phyloP scores from a whole-genome alignment of 2,329 filamentous ascomycete genomes.

The Fusarium pseudocircinatum region DNA sequence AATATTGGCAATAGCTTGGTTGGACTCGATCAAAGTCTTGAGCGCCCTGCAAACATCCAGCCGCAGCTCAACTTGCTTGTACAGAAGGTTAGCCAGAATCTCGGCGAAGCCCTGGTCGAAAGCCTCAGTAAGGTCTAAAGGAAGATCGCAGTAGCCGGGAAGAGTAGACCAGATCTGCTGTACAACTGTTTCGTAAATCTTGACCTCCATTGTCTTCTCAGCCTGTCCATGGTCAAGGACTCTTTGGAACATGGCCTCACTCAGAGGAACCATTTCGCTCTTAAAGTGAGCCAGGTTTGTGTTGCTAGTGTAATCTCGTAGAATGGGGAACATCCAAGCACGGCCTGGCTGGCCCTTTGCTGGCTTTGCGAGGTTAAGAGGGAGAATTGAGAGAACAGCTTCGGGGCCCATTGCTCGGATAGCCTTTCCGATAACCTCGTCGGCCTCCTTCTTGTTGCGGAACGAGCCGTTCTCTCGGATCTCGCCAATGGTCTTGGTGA shows the following conservation, averaged over 20 bases:
- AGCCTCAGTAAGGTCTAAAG: constrained; percentile 77
- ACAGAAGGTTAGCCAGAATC: constrained; percentile 88
- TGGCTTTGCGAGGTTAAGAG: constrained; percentile 84
- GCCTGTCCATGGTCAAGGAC: constrained; percentile 83
- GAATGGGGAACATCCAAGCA: constrained; percentile 93
- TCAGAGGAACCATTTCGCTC: constrained; percentile 85
- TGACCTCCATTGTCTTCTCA: constrained; percentile 94
- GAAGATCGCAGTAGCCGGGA: constrained; percentile 93
- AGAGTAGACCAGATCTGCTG: constrained; percentile 95
- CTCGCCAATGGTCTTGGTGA: constrained; percentile 84
- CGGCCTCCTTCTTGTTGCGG: constrained; percentile 92
- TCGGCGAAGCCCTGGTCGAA: constrained; percentile 93
- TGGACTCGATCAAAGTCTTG: constrained; percentile 89
- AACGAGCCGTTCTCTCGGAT: constrained; percentile 90
- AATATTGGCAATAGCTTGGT: constrained; percentile 79
- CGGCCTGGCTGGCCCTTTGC: constrained; percentile 81
- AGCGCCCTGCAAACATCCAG: constrained; percentile 88
- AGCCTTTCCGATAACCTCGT: constrained; percentile 87
- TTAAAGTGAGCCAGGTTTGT: constrained; percentile 88
- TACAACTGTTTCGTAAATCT: constrained; percentile 96
- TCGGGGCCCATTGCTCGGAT: constrained; percentile 91
- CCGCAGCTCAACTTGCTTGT: constrained; percentile 88
- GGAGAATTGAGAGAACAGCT: constrained; percentile 81
- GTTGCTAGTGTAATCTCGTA: constrained; percentile 90
- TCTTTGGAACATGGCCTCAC: constrained; percentile 87